A percentile compares a stretch with the other conserved stretches of the same genome.
Conservation (phyloP, 2,329 filamentous ascomycete genomes). For the Cladosporium sp. region DNA sequence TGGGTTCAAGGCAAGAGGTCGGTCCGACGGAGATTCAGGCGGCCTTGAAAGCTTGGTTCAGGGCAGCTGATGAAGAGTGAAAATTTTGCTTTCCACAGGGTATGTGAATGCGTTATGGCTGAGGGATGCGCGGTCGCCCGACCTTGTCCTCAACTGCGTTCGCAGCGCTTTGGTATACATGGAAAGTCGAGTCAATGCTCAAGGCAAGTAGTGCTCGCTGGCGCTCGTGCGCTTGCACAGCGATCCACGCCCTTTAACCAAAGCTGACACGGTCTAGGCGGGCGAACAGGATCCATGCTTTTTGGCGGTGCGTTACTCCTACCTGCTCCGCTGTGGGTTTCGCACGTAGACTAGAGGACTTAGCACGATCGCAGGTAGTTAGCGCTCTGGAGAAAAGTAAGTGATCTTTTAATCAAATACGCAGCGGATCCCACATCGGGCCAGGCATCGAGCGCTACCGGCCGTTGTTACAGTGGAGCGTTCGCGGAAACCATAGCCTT, state of each 20-base stretch:
- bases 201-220: background rate
- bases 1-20: background rate
- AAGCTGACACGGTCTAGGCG: background rate
- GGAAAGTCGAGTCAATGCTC: background rate
- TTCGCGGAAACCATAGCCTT: background rate
- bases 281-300: background rate
- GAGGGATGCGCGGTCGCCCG: background rate
- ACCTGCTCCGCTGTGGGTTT: background rate
- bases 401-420: background rate
- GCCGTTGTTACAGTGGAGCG: background rate
- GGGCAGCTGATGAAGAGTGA: background rate
- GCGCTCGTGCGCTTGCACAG: background rate
- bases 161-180: constrained; percentile 6
- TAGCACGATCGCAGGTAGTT: background rate
- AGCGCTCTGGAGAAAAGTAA: background rate
- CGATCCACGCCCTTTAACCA: background rate
- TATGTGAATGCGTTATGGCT: background rate
- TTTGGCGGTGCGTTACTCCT: background rate
- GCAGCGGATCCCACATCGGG: background rate
- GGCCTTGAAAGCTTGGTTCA: background rate
- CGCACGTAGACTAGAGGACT: background rate
- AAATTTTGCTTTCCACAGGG: background rate
- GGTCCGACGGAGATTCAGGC: background rate
- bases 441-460: background rate
- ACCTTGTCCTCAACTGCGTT: background rate